Evolutionary conservation across 192 early-diverging fungal species (phyloP).

Genomic region (Chytriomyces confervae): DNA sequence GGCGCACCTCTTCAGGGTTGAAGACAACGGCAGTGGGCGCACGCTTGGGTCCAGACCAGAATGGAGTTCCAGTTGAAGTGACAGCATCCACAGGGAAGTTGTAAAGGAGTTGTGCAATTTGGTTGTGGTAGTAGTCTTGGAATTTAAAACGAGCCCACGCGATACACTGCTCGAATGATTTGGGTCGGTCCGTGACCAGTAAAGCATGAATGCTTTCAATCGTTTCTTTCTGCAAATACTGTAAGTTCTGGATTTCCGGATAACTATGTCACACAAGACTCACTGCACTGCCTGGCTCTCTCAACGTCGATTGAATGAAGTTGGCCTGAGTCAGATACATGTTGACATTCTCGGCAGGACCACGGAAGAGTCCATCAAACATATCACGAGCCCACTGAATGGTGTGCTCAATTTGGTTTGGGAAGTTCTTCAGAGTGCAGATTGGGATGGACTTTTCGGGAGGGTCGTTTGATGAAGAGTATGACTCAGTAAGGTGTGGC

Average conservation of each 20-base stretch:
- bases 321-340: conserved; percentile 85
- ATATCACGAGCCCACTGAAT: conserved; percentile 93
- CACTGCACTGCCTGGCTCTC: conserved; percentile 72
- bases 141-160: conserved; percentile 91
- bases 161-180: conserved; percentile 90
- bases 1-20: conserved; percentile 70
- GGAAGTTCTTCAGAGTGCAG: conserved; percentile 98
- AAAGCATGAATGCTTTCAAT: conserved; percentile 77
- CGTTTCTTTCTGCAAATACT: conserved; percentile 64
- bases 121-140: conserved; percentile 92
- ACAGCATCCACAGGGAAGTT: conserved; percentile 96
- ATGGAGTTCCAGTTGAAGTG: conserved; percentile 85
- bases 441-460: conserved; percentile 97
- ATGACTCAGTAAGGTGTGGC: conserved; percentile 96
- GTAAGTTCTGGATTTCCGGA: conserved; percentile 1
- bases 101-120: conserved; percentile 92
- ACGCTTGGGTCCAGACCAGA: conserved; percentile 98
- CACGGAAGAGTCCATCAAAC: conserved; percentile 92
- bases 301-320: conserved; percentile 76
- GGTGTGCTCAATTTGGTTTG: conserved; percentile 91
- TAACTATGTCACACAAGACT: background rate
- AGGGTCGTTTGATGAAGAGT: conserved; percentile 97
- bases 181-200: conserved; percentile 77
- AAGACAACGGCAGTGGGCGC: conserved; percentile 85
- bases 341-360: conserved; percentile 95